Conservation (phyloP, 2,329 filamentous ascomycete species). For the Elsinoe fawcettii region DNA sequence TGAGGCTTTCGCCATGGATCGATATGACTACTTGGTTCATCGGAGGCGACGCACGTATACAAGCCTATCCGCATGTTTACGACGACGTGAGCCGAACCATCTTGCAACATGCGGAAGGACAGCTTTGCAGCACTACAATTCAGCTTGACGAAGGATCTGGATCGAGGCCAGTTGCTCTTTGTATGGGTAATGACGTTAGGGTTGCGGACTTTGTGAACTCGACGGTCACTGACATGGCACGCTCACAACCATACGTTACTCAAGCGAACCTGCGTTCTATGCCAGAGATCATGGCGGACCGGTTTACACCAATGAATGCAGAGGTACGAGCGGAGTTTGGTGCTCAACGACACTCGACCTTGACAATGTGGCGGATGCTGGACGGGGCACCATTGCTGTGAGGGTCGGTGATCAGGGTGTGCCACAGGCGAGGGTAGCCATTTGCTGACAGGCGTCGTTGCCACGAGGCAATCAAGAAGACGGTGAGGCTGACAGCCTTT, state of each 20-base stretch:
- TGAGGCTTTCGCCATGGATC: background rate
- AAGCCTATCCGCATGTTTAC: background rate
- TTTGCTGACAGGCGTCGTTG: no score
- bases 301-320: background rate
- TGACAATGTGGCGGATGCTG: background rate
- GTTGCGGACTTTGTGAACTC: background rate
- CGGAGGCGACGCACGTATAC: background rate
- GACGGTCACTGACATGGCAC: background rate
- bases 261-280: background rate
- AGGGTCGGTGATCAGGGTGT: background rate
- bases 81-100: background rate
- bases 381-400: background rate
- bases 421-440: background rate
- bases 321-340: background rate
- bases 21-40: background rate
- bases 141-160: background rate
- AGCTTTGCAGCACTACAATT: background rate
- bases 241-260: background rate
- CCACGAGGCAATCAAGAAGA: no score
- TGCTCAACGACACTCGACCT: background rate
- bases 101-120: background rate
- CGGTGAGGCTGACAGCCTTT: no score
- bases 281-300: background rate
- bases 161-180: background rate
- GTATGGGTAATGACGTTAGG: background rate